Conservation (phyloP, 1,284 basidiomycete genomes). For the Fomes fomentarius region DNA sequence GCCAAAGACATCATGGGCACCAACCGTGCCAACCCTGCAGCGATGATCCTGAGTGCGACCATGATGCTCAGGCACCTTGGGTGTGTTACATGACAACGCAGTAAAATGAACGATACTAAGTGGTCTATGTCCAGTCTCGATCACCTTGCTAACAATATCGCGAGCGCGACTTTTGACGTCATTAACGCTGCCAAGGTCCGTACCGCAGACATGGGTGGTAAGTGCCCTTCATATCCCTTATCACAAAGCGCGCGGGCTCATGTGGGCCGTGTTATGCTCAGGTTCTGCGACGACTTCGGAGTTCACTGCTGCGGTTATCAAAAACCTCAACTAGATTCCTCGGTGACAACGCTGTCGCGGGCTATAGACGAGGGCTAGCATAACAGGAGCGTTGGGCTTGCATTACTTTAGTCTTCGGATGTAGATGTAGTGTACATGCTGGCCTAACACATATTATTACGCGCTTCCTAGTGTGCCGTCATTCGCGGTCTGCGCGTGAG, state of each 20-base stretch:
- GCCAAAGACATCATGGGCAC: conserved; percentile 98
- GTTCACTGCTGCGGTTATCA: conserved; percentile 89
- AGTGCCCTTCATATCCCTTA: conserved; percentile 31
- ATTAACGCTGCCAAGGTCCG: conserved; percentile 89
- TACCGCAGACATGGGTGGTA: conserved; percentile 96
- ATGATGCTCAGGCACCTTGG: conserved; percentile 99
- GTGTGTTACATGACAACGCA: conserved; percentile 42
- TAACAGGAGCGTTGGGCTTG: conserved; percentile 14
- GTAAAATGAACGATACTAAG: background rate
- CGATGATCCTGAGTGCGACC: conserved; percentile 96
- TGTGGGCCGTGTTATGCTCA: conserved; percentile 31
- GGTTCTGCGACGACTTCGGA: conserved; percentile 89
- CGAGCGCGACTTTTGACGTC: conserved; percentile 91
- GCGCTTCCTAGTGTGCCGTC: conserved; percentile 18
- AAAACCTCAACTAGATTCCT: conserved; percentile 50
- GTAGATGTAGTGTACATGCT: conserved; percentile 30
- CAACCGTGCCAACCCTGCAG: conserved; percentile 96
- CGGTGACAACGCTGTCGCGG: conserved; percentile 5
- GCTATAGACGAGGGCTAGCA: conserved; percentile 2
- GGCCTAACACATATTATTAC: conserved; percentile 24
- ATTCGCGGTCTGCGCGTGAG: conserved; percentile 20
- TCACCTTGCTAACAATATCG: conserved; percentile 93
- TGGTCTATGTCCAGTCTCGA: conserved; percentile 66
- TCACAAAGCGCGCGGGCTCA: conserved; percentile 1
- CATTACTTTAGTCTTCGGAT: conserved; percentile 24